Evolutionary conservation across 345 rosid species (phyloP), one percentile per base, ranked within the genome.

Genomic region (Barbarea vulgaris): DNA sequence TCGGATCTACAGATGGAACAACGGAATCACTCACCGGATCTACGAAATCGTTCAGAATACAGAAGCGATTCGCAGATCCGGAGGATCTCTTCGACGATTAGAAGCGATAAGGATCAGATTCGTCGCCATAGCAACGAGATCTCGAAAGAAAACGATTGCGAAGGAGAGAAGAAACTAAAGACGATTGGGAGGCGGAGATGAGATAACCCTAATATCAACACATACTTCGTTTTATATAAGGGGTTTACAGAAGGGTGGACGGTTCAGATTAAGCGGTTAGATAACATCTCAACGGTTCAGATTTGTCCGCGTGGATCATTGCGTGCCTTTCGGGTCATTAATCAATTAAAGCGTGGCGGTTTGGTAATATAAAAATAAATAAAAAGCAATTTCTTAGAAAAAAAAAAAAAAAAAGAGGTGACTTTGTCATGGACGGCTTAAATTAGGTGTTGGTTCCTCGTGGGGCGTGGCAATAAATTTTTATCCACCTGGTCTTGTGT

Each of bases 181-280:
- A 27, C 2, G 28, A 0, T 4, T 3, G 2, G 6, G 15, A 22
- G 59, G 17, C 62, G 24, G 11, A 3, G 7, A 36, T 15, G 17
- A 12, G 13, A 28, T 7, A 58, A 36, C 42, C n/a, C 21, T 12
- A 22, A 2, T 0, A 6, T 0, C 41, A 1, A 44, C 8, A 0
- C 28, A 0, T 50, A n/a, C 3, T 6, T 6, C 1, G 0, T 7
- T 58, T 18, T 69, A 61, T 86, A 77, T 52, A 0, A 0, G 27
- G 47, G 65, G 9, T 12, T 5, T n/a, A n/a, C n/a, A 4, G 30
- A 46, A 24, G n/a, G 53, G 75, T 70, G 58, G 73, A 83, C 80
- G 88, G 83, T 55, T 59, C 0, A 1, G 83, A 87, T 78, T 59
- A 27, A 57, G 21, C 4, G 15, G 3, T 48, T 4, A 5, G 21